Evolutionary conservation across 192 early-diverging fungal species (phyloP), one percentile per base, ranked within the genome.

Genomic region (Coemansia umbellata): DNA sequence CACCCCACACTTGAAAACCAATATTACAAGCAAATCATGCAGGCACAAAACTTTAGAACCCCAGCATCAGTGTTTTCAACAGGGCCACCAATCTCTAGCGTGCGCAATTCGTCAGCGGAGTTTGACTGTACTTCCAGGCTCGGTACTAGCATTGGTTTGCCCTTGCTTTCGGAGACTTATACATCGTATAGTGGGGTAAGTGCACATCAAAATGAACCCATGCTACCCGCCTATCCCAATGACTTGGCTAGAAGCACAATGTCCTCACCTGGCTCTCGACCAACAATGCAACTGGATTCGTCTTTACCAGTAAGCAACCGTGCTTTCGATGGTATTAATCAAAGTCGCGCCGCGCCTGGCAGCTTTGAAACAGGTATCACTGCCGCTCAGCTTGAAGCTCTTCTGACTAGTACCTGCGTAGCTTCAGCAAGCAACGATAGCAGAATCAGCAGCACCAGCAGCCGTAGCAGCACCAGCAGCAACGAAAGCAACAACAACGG

Each of bases 401-500:
- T 67, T 24, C 24, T 67, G 4, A 53, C 41, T 10, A 47, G 40
- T 43, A 11, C 50, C 30, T 33, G 18, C 31, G 8, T 14, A 26
- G n/a, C 18, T 15, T 18, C 51, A 26, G 23, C 40, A 19, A 32
- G 40, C 13, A 30, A 27, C 11, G 41, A 37, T 13, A 37, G 56
- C 37, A 60, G 48, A 19, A 53, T 45, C 21, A 45, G 52, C 10
- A 37, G 54, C 32, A 57, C 42, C 13, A 48, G 54, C 47, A 52
- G 49, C 35, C 37, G 31, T 26, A 62, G 52, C 11, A 44, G 42
- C 9, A 21, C 23, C 23, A 44, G 42, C 33, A 35, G 33, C 37
- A 52, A 52, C 44, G 30, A 36, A 8, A 65, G 62, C 49, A 66
- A 50, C 50, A 52, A 59, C 30, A 41, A 53, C 27, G 42, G 42